These are phyloP conservation scores for Penicillium sp. DNA, from an alignment of 2,329 filamentous ascomycete genomes.

Conservation along the genomic window DNA sequence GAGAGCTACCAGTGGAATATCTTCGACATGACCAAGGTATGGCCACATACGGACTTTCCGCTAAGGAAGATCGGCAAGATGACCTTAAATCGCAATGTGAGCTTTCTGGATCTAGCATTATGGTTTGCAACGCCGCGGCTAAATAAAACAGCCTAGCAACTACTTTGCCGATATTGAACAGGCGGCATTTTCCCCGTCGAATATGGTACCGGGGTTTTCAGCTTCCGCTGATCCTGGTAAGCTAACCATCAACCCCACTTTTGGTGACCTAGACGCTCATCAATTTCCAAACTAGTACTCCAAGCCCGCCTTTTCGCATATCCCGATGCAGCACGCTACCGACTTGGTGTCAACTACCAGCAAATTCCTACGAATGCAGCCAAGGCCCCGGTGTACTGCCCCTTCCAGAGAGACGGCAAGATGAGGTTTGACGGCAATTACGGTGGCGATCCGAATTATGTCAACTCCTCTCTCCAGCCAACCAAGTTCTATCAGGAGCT, in stretches of 20 bases:
- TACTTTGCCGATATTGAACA: slow-evolving; percentile 70
- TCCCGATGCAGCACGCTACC: slow-evolving; percentile 53
- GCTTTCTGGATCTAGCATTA: background rate
- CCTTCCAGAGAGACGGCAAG: slow-evolving; percentile 49
- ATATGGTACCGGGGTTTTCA: slow-evolving; percentile 64
- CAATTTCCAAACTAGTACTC: slow-evolving; percentile 45
- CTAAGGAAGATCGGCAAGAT: slow-evolving; percentile 74
- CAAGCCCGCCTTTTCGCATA: slow-evolving; percentile 64
- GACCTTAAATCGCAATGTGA: slow-evolving; percentile 60
- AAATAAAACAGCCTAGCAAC: slow-evolving; percentile 46
- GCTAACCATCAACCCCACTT: background rate
- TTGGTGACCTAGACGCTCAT: background rate
- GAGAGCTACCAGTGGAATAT: slow-evolving; percentile 81
- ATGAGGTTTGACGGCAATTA: slow-evolving; percentile 54
- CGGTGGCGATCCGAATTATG: slow-evolving; percentile 60
- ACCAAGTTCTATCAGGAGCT: slow-evolving; percentile 17
- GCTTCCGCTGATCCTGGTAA: slow-evolving; percentile 60
- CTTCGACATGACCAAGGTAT: slow-evolving; percentile 79
- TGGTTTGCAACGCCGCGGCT: too few relatives aligned
- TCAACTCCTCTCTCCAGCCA: slow-evolving; percentile 27
- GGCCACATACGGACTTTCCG: slow-evolving; percentile 73
- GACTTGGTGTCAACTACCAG: slow-evolving; percentile 45
- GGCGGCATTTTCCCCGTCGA: slow-evolving; percentile 64
- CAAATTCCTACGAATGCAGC: slow-evolving; percentile 43
- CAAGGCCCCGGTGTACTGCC: slow-evolving; percentile 46